Evolutionary conservation across 108 stramenopile species (phyloP).

Genomic region (Fragilariopsis cylindrus): DNA sequence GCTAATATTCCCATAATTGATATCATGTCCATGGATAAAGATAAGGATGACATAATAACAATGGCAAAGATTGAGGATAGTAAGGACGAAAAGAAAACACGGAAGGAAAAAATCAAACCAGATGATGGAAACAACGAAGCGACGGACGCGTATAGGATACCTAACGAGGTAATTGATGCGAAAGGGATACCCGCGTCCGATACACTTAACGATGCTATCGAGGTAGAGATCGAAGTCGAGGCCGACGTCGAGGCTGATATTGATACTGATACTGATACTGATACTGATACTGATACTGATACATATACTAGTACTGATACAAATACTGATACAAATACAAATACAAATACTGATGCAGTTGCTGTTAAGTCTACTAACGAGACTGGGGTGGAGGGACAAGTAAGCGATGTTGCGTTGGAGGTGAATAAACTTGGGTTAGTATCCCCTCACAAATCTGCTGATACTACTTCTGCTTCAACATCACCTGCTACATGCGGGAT

Average conservation of each 20-base stretch:
- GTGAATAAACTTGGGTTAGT: background rate
- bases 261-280: no score
- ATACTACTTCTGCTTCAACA: background rate
- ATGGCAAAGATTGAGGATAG: background rate
- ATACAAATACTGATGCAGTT: background rate
- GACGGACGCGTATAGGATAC: slow-evolving; percentile 8
- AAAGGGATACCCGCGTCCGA: slow-evolving; percentile 3
- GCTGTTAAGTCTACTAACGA: background rate
- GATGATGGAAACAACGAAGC: slow-evolving; percentile 6
- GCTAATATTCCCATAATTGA: background rate
- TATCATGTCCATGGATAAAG: background rate
- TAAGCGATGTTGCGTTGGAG: slow-evolving; percentile 8
- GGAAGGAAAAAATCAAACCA: background rate
- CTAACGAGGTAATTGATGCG: slow-evolving; percentile 2
- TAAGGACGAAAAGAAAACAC: background rate
- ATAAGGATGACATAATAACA: background rate
- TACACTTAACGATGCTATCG: background rate
- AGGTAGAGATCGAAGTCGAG: no score
- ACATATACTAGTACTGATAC: no score
- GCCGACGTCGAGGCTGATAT: background rate
- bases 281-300: no score
- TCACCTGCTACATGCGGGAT: slow-evolving; percentile 8
- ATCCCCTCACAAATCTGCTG: background rate
- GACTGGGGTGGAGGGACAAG: background rate
- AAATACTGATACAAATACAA: background rate